Evolutionary conservation across 768 basidiomycete species (phyloP).

Genomic region (Neoboletus brunneissimus): DNA sequence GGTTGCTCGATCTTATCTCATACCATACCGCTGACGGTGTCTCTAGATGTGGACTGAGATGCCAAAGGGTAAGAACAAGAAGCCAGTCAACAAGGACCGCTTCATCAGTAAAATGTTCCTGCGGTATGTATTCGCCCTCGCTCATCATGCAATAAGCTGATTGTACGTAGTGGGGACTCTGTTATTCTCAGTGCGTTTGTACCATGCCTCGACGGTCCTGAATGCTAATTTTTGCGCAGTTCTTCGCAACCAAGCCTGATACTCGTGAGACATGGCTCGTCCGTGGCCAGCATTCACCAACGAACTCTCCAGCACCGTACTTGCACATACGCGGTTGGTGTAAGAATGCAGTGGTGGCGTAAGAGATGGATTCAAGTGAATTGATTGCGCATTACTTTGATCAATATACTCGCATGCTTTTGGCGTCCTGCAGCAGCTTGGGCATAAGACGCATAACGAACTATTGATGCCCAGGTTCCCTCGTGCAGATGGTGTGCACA

Average conservation of each 20-base stretch:
- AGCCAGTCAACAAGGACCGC: slow-evolving; percentile 97
- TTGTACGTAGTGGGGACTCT: slow-evolving; percentile 76
- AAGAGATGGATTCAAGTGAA: neutral
- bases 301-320: neutral
- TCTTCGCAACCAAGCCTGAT: slow-evolving; percentile 69
- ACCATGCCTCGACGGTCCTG: slow-evolving; percentile 12
- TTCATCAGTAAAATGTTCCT: slow-evolving; percentile 99
- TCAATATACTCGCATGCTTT: slow-evolving; percentile 1
- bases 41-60: slow-evolving; percentile 97
- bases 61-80: slow-evolving; percentile 98
- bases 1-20: slow-evolving; percentile 20
- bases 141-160: slow-evolving; percentile 10
- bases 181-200: slow-evolving; percentile 85
- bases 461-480: neutral
- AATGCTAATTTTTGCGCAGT: slow-evolving; percentile 49
- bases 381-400: neutral
- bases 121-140: slow-evolving; percentile 47
- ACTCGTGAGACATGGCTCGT: neutral
- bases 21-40: slow-evolving; percentile 26
- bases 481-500: neutral
- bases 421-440: neutral
- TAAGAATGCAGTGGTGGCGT: neutral
- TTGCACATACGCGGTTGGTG: neutral
- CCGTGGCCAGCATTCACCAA: neutral
- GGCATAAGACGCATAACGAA: no score